phyloP scores from a whole-genome alignment of 176 grass and related monocot species.

The Triticum aestivum region IWGSC_CS_RefSeq_v2.1 NC_057806.1:107808149-107808648 shows the following conservation, averaged over 20 bases:
- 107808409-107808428: not conserved
- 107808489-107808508: too few relatives aligned
- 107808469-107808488: not conserved
- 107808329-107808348: not conserved
- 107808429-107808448: not conserved
- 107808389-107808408: not conserved
- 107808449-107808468: not conserved
- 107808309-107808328: not conserved
- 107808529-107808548: too few relatives aligned
- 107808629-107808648: not conserved
- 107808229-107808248: not conserved
- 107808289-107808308: not conserved
- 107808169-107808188: not conserved
- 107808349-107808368: not conserved
- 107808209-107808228: not conserved
- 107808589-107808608: not conserved
- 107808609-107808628: not conserved
- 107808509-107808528: too few relatives aligned
- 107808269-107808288: not conserved
- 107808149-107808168: conserved; percentile 24
- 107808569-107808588: not conserved
- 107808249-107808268: not conserved
- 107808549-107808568: not conserved
- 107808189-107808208: not conserved
- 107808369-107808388: not conserved